Evolutionary conservation across 331 rosid species (phyloP).

Genomic region (Stylosanthes scabra): DNA sequence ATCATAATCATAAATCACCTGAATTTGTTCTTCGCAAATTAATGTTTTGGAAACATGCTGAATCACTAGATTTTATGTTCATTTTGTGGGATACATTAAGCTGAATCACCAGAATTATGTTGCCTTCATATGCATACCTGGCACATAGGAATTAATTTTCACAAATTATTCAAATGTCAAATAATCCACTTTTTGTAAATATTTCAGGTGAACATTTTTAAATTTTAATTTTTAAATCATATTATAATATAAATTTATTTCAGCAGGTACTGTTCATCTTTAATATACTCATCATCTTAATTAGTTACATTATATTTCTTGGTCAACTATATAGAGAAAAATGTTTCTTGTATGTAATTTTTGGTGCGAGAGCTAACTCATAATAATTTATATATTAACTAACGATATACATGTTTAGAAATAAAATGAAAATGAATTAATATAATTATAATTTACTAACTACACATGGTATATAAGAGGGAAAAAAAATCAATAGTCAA

Average conservation of each 20-base stretch:
- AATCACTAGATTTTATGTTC: neutral
- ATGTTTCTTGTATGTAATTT: too few relatives aligned
- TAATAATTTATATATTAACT: too few relatives aligned
- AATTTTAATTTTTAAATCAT: neutral
- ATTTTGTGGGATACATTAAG: too few relatives aligned
- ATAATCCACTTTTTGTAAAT: neutral
- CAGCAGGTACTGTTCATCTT: neutral
- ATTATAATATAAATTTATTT: neutral
- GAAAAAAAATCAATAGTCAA: too few relatives aligned
- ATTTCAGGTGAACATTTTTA: neutral
- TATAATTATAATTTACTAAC: too few relatives aligned
- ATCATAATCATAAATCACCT: neutral
- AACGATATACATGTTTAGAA: too few relatives aligned
- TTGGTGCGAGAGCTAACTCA: too few relatives aligned
- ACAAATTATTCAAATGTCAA: neutral
- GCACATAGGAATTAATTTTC: neutral
- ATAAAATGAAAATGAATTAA: too few relatives aligned
- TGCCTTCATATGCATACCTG: neutral
- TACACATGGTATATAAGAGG: too few relatives aligned
- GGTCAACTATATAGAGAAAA: too few relatives aligned
- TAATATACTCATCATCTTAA: too few relatives aligned
- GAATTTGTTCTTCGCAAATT: neutral
- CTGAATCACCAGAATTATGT: neutral
- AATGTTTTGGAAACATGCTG: neutral
- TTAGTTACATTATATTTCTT: too few relatives aligned